These are phyloP conservation scores for Plasmopara muralis DNA, from an alignment of 352 stramenopile species.

Conservation along the genomic window DNA sequence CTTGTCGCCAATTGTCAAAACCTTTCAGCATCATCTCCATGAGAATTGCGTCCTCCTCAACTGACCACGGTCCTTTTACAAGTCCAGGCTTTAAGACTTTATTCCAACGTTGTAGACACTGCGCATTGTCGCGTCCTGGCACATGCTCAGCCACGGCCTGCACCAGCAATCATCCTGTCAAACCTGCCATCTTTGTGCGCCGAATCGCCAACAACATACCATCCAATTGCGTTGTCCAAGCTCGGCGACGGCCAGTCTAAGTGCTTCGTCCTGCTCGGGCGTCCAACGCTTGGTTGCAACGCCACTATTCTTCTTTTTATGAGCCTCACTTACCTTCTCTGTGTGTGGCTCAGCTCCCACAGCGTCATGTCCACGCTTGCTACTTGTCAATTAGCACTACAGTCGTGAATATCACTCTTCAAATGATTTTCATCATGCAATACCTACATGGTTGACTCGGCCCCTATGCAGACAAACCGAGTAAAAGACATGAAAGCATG, in stretches of 20 bases:
- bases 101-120: constrained; percentile 82
- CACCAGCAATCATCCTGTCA: constrained; percentile 3
- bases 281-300: constrained; percentile 69
- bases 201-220: constrained; percentile 21
- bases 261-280: constrained; percentile 77
- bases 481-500: not conserved
- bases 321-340: constrained; percentile 27
- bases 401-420: constrained; percentile 1
- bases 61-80: constrained; percentile 89
- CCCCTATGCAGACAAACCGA: too few relatives aligned
- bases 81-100: constrained; percentile 90
- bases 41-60: constrained; percentile 86
- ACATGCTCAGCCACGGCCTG: constrained; percentile 61
- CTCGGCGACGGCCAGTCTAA: constrained; percentile 68
- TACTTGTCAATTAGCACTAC: constrained; percentile 4
- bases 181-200: not conserved
- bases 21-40: constrained; percentile 82
- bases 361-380: constrained; percentile 31
- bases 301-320: constrained; percentile 37
- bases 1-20: constrained; percentile 64
- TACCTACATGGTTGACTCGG: constrained; percentile 21
- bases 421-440: constrained; percentile 4
- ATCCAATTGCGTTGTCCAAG: constrained; percentile 87
- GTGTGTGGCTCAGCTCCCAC: constrained; percentile 9
- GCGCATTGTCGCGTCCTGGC: constrained; percentile 59